Conservation (phyloP, 1,139 yeast genomes). For the Yamadazyma membranifaciens region DNA sequence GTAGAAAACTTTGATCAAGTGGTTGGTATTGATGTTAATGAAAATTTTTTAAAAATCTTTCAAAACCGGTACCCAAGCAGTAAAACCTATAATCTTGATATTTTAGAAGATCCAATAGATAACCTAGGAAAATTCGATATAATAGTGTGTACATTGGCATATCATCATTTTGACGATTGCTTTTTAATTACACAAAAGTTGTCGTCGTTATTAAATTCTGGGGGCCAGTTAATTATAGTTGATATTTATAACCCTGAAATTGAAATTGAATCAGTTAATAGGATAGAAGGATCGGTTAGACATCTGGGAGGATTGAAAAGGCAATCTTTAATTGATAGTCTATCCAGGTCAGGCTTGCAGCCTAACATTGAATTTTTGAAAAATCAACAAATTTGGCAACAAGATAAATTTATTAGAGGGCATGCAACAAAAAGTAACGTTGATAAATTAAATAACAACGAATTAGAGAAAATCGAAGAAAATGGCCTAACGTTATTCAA, state of each 20-base stretch:
- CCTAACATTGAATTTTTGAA: constrained; percentile 22
- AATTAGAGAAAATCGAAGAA: constrained; percentile 3
- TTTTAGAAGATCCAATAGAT: constrained; percentile 23
- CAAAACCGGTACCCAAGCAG: constrained; percentile 14
- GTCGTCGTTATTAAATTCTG: constrained; percentile 29
- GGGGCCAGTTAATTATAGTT: constrained; percentile 34
- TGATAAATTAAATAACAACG: not conserved
- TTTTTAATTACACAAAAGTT: constrained; percentile 30
- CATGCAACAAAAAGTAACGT: constrained; percentile 18
- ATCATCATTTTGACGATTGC: constrained; percentile 39
- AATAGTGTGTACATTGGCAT: constrained; percentile 36
- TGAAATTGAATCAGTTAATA: constrained; percentile 4
- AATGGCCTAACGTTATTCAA: constrained; percentile 17
- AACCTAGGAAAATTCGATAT: constrained; percentile 25
- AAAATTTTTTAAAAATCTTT: constrained; percentile 25
- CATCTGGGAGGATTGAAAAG: constrained; percentile 38
- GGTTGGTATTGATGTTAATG: constrained; percentile 39
- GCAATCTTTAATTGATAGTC: constrained; percentile 21
- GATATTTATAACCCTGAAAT: constrained; percentile 27
- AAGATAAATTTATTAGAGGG: constrained; percentile 20
- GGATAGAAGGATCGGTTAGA: constrained; percentile 20
- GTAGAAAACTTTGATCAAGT: constrained; percentile 27
- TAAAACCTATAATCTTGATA: constrained; percentile 19
- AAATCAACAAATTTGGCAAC: constrained; percentile 27
- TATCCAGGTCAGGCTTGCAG: constrained; percentile 22